These are phyloP conservation scores for Claviceps pazoutovae DNA, from an alignment of 2,329 filamentous ascomycete genomes.

Conservation along the genomic window DNA sequence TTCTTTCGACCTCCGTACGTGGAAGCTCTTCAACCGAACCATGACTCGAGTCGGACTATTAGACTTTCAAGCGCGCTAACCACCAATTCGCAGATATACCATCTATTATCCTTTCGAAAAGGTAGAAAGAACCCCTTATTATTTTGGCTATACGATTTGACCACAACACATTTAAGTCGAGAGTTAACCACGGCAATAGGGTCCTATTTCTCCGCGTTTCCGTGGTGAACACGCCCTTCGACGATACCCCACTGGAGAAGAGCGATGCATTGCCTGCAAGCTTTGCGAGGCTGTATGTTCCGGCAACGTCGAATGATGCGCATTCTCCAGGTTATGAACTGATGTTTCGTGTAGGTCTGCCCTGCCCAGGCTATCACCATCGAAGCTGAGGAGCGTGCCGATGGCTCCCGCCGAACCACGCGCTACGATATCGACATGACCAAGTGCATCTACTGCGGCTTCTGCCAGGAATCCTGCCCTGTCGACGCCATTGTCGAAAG, in stretches of 20 bases:
- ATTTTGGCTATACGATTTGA: neutral
- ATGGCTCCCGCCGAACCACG: slow-evolving; percentile 87
- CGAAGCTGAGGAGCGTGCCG: slow-evolving; percentile 93
- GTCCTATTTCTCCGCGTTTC: slow-evolving; percentile 94
- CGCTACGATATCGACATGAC: slow-evolving; percentile 99
- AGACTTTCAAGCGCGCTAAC: slow-evolving; percentile 1
- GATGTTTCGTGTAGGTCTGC: slow-evolving; percentile 49
- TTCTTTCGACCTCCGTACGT: slow-evolving; percentile 96
- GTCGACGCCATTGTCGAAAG: slow-evolving; percentile 76
- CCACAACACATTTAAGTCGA: neutral
- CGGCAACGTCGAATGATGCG: neutral
- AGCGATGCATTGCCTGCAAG: slow-evolving; percentile 99
- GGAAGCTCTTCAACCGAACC: neutral
- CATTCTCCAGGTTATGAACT: neutral
- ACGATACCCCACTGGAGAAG: slow-evolving; percentile 92
- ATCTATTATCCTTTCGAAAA: slow-evolving; percentile 99
- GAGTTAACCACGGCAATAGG: slow-evolving; percentile 30
- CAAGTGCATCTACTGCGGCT: slow-evolving; percentile 99
- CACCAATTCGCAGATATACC: slow-evolving; percentile 56
- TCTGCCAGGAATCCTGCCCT: slow-evolving; percentile 97
- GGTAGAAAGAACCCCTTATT: slow-evolving; percentile 26
- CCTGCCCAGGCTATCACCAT: slow-evolving; percentile 98
- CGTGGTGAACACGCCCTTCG: slow-evolving; percentile 94
- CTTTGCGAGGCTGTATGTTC: slow-evolving; percentile 71
- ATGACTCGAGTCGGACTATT: neutral